These are phyloP conservation scores for Chalciporus pseudorubinellus DNA, from an alignment of 768 basidiomycete species.

Conservation along the genomic window DNA sequence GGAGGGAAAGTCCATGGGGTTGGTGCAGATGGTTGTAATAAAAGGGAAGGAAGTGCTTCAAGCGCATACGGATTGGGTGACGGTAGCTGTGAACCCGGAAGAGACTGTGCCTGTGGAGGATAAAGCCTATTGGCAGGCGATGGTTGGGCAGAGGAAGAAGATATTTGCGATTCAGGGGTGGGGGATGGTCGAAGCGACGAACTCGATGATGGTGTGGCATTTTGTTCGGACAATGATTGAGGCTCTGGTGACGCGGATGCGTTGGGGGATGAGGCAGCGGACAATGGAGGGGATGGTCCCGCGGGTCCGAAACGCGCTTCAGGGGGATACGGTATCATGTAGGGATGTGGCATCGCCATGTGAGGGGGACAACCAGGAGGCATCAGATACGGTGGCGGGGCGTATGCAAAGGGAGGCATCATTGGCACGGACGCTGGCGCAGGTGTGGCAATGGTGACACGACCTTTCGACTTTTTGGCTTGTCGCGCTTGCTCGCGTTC, in stretches of 20 bases:
- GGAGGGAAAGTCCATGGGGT: constrained; percentile 1
- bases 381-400: not conserved
- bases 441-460: constrained; percentile 17
- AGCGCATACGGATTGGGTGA: constrained; percentile 9
- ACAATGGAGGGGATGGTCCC: constrained; percentile 54
- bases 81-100: constrained; percentile 11
- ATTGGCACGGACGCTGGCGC: constrained; percentile 5
- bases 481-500: constrained; percentile 38
- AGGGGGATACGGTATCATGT: constrained; percentile 22
- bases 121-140: not conserved
- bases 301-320: constrained; percentile 32
- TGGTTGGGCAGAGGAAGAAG: constrained; percentile 17
- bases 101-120: not conserved
- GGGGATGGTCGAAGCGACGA: constrained; percentile 9
- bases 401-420: not conserved
- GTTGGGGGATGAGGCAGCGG: constrained; percentile 48
- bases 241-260: constrained; percentile 18
- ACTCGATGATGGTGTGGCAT: constrained; percentile 12
- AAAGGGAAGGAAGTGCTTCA: constrained; percentile 4
- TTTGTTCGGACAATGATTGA: constrained; percentile 9
- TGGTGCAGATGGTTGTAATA: not conserved
- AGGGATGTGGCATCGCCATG: constrained; percentile 16
- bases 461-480: constrained; percentile 20
- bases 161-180: constrained; percentile 16
- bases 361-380: constrained; percentile 5